Evolutionary conservation across 352 stramenopile species (phyloP).

Genomic region (Aphanomyces euteiches): DNA sequence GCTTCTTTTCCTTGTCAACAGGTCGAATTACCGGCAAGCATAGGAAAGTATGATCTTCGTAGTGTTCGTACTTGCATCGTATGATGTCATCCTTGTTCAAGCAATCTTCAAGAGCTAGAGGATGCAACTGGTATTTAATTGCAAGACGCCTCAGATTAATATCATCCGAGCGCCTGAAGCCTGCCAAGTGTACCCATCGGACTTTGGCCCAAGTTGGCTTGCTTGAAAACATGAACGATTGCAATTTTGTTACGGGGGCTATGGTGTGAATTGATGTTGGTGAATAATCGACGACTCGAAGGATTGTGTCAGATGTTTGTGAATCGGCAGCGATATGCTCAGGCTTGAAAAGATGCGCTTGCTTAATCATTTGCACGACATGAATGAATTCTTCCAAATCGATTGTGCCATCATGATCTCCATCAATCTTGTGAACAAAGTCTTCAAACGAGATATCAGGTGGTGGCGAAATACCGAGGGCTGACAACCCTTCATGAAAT

Average conservation of each 20-base stretch:
- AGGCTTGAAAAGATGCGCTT: constrained; percentile 75
- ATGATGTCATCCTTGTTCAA: constrained; percentile 64
- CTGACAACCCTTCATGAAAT: constrained; percentile 60
- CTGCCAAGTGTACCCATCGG: constrained; percentile 78
- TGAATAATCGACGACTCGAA: constrained; percentile 71
- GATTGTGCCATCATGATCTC: constrained; percentile 78
- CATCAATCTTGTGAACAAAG: constrained; percentile 75
- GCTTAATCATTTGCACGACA: constrained; percentile 84
- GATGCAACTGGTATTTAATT: constrained; percentile 79
- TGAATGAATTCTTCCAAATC: constrained; percentile 81
- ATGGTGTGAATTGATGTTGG: constrained; percentile 66
- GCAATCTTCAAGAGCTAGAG: constrained; percentile 77
- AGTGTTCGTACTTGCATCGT: constrained; percentile 83
- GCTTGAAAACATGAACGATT: constrained; percentile 82
- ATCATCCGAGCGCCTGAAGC: constrained; percentile 40
- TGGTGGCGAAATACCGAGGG: constrained; percentile 69
- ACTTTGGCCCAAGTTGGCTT: constrained; percentile 73
- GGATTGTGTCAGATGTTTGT: constrained; percentile 34
- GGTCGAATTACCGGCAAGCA: constrained; percentile 19
- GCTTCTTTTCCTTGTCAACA: constrained; percentile 11
- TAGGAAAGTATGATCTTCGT: constrained; percentile 77
- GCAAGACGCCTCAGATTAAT: constrained; percentile 64
- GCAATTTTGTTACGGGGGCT: constrained; percentile 60
- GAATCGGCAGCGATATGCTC: constrained; percentile 32
- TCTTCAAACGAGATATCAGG: constrained; percentile 61